Evolutionary conservation across 768 basidiomycete species (phyloP).

Genomic region (Boletus speciosus): DNA sequence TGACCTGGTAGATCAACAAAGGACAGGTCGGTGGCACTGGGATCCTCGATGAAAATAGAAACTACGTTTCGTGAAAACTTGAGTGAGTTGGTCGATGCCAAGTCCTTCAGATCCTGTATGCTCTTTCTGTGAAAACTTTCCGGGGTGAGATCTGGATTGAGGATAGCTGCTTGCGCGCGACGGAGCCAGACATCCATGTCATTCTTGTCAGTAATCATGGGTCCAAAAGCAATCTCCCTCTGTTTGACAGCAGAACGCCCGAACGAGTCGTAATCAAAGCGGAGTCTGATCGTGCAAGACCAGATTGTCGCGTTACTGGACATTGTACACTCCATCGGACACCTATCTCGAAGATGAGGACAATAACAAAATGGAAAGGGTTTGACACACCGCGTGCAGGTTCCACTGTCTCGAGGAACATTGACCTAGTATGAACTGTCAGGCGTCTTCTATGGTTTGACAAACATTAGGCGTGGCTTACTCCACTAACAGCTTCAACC

Average conservation of each 20-base stretch:
- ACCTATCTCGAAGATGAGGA: constrained; percentile 31
- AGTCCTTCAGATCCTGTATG: constrained; percentile 22
- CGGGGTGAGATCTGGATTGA: constrained; percentile 25
- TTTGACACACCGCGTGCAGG: constrained; percentile 48
- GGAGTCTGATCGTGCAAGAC: constrained; percentile 45
- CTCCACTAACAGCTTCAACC: constrained; percentile 55
- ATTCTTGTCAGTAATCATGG: constrained; percentile 25
- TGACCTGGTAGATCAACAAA: constrained; percentile 56
- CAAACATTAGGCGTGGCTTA: constrained; percentile 24
- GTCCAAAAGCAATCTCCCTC: constrained; percentile 28
- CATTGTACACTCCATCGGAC: constrained; percentile 54
- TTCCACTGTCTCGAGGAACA: constrained; percentile 60
- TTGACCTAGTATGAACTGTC: constrained; percentile 39
- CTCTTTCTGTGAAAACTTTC: constrained; percentile 24
- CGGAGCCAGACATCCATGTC: constrained; percentile 42
- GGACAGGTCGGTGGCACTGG: constrained; percentile 43
- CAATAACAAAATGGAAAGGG: not conserved
- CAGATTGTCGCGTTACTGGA: constrained; percentile 36
- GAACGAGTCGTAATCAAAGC: constrained; percentile 29
- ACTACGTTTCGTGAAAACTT: constrained; percentile 53
- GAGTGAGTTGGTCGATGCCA: constrained; percentile 23
- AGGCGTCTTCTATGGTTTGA: not conserved
- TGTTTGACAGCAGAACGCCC: constrained; percentile 21
- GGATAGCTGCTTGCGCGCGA: constrained; percentile 46
- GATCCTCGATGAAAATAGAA: constrained; percentile 43